phyloP scores from a whole-genome alignment of 2,329 filamentous ascomycete genomes.

The Drechslerella coelobrocha region DNA sequence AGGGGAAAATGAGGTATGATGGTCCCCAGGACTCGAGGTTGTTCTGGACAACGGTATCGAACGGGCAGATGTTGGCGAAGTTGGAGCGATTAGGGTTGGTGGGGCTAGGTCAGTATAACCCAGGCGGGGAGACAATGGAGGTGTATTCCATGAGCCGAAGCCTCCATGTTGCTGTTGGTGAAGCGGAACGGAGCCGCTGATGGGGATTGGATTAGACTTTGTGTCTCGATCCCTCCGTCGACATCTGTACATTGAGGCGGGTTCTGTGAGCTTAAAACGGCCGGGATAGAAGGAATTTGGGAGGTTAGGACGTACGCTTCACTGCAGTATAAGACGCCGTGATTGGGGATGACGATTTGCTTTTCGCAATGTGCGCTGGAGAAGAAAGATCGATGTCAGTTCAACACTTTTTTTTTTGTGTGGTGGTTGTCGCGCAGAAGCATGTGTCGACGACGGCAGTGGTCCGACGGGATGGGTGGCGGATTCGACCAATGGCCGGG shows the following conservation, averaged over 20 bases:
- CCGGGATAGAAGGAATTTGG: not conserved
- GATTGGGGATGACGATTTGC: conserved; percentile 55
- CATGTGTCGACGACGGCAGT: not conserved
- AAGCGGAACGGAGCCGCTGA: conserved; percentile 38
- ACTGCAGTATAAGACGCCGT: conserved; percentile 54
- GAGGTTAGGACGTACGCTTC: conserved; percentile 37
- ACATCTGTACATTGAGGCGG: conserved; percentile 29
- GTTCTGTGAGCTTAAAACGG: not conserved
- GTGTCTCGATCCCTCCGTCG: conserved; percentile 38
- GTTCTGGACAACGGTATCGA: conserved; percentile 39
- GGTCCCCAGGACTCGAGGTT: conserved; percentile 28
- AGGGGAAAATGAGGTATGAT: conserved; percentile 42
- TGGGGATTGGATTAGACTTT: conserved; percentile 37
- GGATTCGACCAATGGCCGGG: conserved; percentile 23
- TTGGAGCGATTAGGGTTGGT: conserved; percentile 46
- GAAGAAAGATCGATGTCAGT: conserved; percentile 28
- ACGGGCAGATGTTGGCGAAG: conserved; percentile 43
- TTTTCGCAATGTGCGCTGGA: conserved; percentile 55
- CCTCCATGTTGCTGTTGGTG: conserved; percentile 28
- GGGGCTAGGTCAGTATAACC: conserved; percentile 41
- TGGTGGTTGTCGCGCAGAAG: conserved; percentile 6
- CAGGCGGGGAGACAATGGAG: conserved; percentile 44
- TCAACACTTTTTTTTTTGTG: conserved; percentile 14
- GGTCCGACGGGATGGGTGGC: conserved; percentile 23
- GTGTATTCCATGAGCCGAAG: conserved; percentile 46